A percentile compares a stretch with the other conserved stretches of the same genome.
Conservation (phyloP, 192 early-diverging fungal genomes). For the Paraglomus occultum region DNA sequence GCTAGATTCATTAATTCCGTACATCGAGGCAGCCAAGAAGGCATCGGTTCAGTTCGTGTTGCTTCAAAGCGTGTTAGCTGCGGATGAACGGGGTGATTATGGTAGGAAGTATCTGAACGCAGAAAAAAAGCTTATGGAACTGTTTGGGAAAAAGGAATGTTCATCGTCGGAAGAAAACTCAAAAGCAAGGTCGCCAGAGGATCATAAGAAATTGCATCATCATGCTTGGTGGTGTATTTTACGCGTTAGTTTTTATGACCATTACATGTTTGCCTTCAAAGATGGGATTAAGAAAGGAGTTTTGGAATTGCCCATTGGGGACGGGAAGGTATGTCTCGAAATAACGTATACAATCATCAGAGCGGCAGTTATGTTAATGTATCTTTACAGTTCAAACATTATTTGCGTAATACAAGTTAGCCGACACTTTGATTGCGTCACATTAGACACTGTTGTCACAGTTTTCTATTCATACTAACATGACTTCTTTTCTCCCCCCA, state of each 20-base stretch:
- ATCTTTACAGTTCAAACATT: too few relatives aligned
- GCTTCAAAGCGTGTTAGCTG: slow-evolving; percentile 2
- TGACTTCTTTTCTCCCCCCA: not conserved
- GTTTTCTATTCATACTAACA: too few relatives aligned
- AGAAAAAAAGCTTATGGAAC: not conserved
- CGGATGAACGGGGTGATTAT: slow-evolving; percentile 1
- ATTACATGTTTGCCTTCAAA: slow-evolving; percentile 20
- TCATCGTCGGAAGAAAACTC: not conserved
- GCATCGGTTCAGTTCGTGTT: slow-evolving; percentile 6
- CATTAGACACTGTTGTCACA: too few relatives aligned
- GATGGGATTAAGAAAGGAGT: slow-evolving; percentile 21
- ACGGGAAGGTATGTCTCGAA: slow-evolving; percentile 3
- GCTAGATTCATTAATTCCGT: not conserved
- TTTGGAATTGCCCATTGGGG: slow-evolving; percentile 23
- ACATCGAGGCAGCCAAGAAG: not conserved
- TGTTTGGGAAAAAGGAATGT: not conserved
- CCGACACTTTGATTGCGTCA: too few relatives aligned
- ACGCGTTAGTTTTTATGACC: slow-evolving; percentile 16
- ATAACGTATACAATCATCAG: too few relatives aligned
- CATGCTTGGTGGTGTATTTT: slow-evolving; percentile 8
- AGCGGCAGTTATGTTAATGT: too few relatives aligned
- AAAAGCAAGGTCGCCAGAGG: slow-evolving; percentile 2
- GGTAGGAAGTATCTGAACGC: slow-evolving; percentile 6
- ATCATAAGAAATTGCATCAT: slow-evolving; percentile 3
- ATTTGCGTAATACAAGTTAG: too few relatives aligned